Conservation (phyloP, 2,329 filamentous ascomycete genomes). For the Mycosphaerella sp. region DNA sequence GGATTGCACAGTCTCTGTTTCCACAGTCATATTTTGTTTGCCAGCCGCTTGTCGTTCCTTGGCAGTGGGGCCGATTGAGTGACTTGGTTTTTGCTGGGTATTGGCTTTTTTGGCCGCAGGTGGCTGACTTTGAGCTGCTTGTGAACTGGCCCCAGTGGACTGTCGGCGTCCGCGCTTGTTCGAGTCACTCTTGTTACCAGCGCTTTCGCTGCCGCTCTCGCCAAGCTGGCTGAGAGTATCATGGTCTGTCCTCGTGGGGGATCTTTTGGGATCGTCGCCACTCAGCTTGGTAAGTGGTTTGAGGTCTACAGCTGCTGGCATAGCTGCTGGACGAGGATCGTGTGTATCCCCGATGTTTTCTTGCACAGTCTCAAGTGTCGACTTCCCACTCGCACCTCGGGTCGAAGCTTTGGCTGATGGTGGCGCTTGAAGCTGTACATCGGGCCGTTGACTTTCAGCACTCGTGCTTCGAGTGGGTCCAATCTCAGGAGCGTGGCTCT, state of each 20-base stretch:
- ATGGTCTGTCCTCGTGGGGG: constrained; percentile 23
- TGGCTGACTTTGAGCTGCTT: constrained; percentile 9
- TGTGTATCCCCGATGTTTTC: constrained; percentile 30
- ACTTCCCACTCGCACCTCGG: constrained; percentile 37
- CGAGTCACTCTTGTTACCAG: constrained; percentile 50
- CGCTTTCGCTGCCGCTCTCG: constrained; percentile 62
- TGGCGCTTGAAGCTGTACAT: constrained; percentile 34
- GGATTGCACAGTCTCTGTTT: constrained; percentile 91
- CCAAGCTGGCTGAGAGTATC: constrained; percentile 25
- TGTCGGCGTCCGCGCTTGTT: constrained; percentile 24
- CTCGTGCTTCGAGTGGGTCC: constrained; percentile 14
- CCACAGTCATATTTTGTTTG: constrained; percentile 92
- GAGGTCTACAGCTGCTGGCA: constrained; percentile 30
- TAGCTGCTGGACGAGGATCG: constrained; percentile 65
- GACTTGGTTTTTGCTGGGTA: constrained; percentile 49
- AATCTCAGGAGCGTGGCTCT: constrained; percentile 30
- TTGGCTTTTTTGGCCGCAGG: constrained; percentile 58
- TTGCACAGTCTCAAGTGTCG: constrained; percentile 80
- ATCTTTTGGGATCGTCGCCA: constrained; percentile 31
- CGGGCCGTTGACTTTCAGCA: constrained; percentile 27
- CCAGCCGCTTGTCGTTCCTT: constrained; percentile 67
- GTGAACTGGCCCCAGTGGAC: constrained; percentile 29
- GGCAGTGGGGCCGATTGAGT: constrained; percentile 32
- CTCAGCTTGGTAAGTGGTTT: constrained; percentile 27
- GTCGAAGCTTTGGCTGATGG: constrained; percentile 37